Evolutionary conservation across 1,284 basidiomycete genomes (phyloP), one percentile per base, ranked within the genome.

Genomic region (Sporisorium sorghi): DNA sequence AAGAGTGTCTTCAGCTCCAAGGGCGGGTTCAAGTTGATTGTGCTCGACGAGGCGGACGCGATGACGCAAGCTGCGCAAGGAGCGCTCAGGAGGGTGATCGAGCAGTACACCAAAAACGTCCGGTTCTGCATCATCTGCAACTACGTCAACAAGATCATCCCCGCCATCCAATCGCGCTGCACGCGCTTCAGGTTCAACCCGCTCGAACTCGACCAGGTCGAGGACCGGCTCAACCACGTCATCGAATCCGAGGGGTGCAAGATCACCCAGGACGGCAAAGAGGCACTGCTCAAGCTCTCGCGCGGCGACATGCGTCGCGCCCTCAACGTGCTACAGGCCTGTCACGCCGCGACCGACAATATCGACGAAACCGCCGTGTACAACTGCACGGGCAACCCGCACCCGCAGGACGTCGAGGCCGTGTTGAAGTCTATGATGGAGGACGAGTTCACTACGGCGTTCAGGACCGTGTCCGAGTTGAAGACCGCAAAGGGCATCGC

Each of bases 81-180:
- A 4, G 97, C 97, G 19, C 89, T 99, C 32, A 91, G 96, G 30
- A 91, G 96, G 81, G 92, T 99, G 42, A 98, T 99, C 73, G 97
- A 99, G 86, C 95, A 97, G 80, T 98, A 97, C 85, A 99, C 97
- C 8, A 93, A 92, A 85, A 99, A 99, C 83, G 97, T 98, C 70
- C 91, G 97, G 35, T 99, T 99, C 86, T 98, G 96, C 86, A 99
- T 99, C 80, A 97, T 99, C 72, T 98, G 97, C 89, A 99, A 99
- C 86, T 99, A 99, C 80, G 97, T 99, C 85, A 99, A 99, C 89
- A 98, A 98, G 86, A 99, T 99, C 84, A 91, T 92, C 7, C 97
- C 97, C 4, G 97, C 97, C 23, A 97, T 99, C 69, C 97, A 99
- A 86, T 97, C 94, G 84, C 92, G 97, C 52, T 99, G 97, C 86